Evolutionary conservation across 176 grass and related monocot genomes (phyloP), one percentile per base, ranked within the genome.

Genomic region (Rhynchospora breviuscula): DNA sequence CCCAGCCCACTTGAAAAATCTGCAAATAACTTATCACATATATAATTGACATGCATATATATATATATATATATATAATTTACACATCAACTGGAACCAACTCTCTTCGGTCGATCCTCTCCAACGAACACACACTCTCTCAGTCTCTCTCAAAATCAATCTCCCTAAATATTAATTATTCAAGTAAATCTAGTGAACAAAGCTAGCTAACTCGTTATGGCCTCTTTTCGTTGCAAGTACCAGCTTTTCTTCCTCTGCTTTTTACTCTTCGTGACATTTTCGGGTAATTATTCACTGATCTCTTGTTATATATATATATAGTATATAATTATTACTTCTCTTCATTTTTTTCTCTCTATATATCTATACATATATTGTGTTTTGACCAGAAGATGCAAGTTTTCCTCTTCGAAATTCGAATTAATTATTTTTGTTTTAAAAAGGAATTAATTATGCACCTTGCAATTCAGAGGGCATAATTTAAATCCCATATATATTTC

Each of bases 201-300:
- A 46, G n/a, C n/a, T n/a, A 43, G 26, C 17, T n/a, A 44, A 3
- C 46, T 19, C 18, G 76, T 2, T 15, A 80, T 80, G 78, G 59
- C 11, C 5, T 48, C 79, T 81, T 51, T 17, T 14, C 9, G 35
- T 14, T 66, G 12, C 19, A 80, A 80, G 22, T 57, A 44, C 25
- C 78, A 80, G 53, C 18, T 63, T 10, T 46, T 81, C 18, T 13
- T 81, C 11, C 60, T 82, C 5, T 82, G 59, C 66, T 46, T 78
- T 45, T 68, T 77, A 63, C 4, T 86, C 35, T 49, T 46, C 26
- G 33, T 81, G 13, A 70, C 87, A 63, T 49, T 81, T 4, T 85
- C 87, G 17, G 19, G 87, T 88, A 80, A 75, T 63, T 14, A 22
- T 5, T 54, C 17, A 48, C n/a, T 3, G 14, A 47, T 25, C 79